A percentile compares a stretch with the other conserved stretches of the same genome.
Conservation (phyloP, 805 yeast genomes). For the Zygosaccharomyces siamensis region DNA sequence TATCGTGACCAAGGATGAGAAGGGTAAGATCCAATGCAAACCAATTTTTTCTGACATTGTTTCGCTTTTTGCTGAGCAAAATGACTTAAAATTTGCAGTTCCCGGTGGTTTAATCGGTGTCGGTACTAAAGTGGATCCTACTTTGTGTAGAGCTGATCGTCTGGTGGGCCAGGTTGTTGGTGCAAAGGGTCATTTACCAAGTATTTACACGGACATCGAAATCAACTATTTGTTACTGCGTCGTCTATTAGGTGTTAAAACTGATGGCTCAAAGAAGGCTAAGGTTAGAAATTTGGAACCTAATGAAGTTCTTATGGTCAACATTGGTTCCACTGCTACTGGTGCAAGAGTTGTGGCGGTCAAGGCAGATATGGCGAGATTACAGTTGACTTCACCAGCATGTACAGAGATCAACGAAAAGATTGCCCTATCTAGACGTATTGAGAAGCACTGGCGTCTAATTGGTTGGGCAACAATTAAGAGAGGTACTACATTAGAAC, state of each 20-base stretch:
- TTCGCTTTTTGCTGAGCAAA: conserved; percentile 94
- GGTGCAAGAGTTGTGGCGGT: conserved; percentile 99
- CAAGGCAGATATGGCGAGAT: conserved; percentile 98
- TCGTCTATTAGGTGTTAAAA: conserved; percentile 96
- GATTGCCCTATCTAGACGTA: conserved; percentile 97
- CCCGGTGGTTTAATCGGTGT: conserved; percentile 99
- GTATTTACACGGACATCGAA: conserved; percentile 94
- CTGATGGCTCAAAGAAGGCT: conserved; percentile 95
- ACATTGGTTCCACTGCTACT: conserved; percentile 98
- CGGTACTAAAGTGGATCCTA: conserved; percentile 98
- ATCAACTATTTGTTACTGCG: conserved; percentile 94
- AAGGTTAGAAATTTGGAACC: conserved; percentile 91
- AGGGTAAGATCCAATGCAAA: conserved; percentile 83
- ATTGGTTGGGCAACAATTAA: conserved; percentile 99
- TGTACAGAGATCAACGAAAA: conserved; percentile 98
- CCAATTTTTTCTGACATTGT: conserved; percentile 94
- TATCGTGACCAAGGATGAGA: conserved; percentile 92
- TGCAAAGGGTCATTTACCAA: conserved; percentile 92
- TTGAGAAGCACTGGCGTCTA: conserved; percentile 99
- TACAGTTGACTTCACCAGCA: conserved; percentile 94
- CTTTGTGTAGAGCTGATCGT: conserved; percentile 98
- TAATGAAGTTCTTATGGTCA: conserved; percentile 97
- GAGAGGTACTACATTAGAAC: conserved; percentile 87
- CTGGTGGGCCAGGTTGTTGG: conserved; percentile 99
- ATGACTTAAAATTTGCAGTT: conserved; percentile 95